phyloP scores from a whole-genome alignment of 805 yeast species.

The Metschnikowia anglica region DNA sequence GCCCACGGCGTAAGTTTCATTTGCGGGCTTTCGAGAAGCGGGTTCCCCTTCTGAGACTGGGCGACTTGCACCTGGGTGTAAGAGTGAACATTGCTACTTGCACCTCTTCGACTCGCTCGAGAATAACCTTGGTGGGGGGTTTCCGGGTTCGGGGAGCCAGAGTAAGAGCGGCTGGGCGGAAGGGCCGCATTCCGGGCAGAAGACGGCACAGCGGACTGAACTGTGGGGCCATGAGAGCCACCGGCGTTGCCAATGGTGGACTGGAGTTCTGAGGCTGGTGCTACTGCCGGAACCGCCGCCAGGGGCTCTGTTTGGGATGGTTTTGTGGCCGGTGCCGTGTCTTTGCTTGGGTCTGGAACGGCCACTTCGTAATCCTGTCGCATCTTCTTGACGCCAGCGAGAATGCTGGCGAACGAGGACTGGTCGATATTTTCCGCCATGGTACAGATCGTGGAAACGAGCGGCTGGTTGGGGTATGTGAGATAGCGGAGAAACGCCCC shows the following conservation, averaged over 20 bases:
- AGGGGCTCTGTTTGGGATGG: too few species aligned
- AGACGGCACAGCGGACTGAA: too few species aligned
- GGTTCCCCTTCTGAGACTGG: conserved; percentile 71
- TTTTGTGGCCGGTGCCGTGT: conserved; percentile 1
- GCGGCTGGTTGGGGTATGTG: too few species aligned
- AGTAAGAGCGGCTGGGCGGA: background rate
- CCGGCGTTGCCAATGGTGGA: too few species aligned
- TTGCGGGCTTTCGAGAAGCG: conserved; percentile 50
- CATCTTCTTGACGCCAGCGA: conserved; percentile 66
- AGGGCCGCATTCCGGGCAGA: too few species aligned
- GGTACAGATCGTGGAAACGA: too few species aligned
- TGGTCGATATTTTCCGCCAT: conserved; percentile 40
- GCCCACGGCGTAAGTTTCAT: conserved; percentile 55
- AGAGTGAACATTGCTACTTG: conserved; percentile 13
- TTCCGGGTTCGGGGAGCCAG: background rate
- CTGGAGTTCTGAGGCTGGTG: too few species aligned
- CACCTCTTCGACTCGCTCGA: conserved; percentile 4
- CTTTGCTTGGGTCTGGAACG: conserved; percentile 5
- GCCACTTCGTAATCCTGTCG: conserved; percentile 42
- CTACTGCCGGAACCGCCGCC: too few species aligned
- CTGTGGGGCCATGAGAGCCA: too few species aligned
- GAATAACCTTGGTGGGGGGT: background rate
- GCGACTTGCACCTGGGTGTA: conserved; percentile 50
- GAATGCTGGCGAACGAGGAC: conserved; percentile 66
- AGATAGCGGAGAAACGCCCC: too few species aligned